Conservation (phyloP, 1,284 basidiomycete genomes). For the Testicularia cyperi region DNA sequence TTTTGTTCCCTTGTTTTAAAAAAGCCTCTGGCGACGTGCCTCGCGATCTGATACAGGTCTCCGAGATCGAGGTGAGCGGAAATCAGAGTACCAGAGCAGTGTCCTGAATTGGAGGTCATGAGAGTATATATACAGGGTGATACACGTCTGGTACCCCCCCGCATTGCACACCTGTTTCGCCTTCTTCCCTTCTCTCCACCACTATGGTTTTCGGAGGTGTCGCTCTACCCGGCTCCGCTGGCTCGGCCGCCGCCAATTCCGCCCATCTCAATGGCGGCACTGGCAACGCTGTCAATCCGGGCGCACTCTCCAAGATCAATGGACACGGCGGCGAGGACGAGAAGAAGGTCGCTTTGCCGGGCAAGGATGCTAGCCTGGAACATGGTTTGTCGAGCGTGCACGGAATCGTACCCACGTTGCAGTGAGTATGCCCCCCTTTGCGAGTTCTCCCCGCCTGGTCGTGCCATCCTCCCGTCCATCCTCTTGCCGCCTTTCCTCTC, state of each 20-base stretch:
- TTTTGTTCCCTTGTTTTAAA: no score
- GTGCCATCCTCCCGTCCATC: no score
- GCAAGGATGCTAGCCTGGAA: constrained; percentile 35
- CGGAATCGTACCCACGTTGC: constrained; percentile 61
- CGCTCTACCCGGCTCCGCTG: constrained; percentile 36
- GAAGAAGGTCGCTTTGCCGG: constrained; percentile 19
- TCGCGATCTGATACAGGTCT: no score
- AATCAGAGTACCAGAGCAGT: no score
- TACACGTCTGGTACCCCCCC: no score
- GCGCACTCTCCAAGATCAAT: constrained; percentile 19
- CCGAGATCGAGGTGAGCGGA: no score
- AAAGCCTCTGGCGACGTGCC: no score
- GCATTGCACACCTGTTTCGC: no score
- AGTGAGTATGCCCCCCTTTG: constrained; percentile 59
- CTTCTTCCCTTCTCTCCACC: no score
- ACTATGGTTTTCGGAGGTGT: constrained; percentile 45
- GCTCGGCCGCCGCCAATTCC: constrained; percentile 17
- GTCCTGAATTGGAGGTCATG: no score
- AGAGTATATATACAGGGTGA: no score
- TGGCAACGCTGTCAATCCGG: constrained; percentile 5
- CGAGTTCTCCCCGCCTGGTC: constrained; percentile 1
- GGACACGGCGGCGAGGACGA: constrained; percentile 26
- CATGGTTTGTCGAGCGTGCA: constrained; percentile 57
- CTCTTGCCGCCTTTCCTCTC: no score
- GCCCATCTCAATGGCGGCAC: constrained; percentile 13